Conservation (phyloP, 1,284 basidiomycete genomes). For the Tilletiopsis washingtonensis region DNA sequence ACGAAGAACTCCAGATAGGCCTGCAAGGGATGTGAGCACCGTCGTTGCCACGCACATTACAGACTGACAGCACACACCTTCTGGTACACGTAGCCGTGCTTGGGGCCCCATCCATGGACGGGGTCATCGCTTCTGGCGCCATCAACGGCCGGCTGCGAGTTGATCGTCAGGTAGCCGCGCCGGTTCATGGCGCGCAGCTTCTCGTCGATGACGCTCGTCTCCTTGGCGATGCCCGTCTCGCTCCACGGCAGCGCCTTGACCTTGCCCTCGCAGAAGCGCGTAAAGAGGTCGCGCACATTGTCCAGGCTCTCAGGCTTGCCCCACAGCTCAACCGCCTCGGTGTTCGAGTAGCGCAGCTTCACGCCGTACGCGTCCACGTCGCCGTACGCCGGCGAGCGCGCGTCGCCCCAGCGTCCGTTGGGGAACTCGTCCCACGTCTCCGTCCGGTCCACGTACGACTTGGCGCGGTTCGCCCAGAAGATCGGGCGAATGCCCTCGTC, state of each 20-base stretch:
- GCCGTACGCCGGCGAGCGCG: slow-evolving; percentile 91
- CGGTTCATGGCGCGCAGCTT: slow-evolving; percentile 78
- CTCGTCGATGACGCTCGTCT: slow-evolving; percentile 73
- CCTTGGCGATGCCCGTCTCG: slow-evolving; percentile 74
- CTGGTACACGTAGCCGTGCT: slow-evolving; percentile 51
- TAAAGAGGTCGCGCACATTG: slow-evolving; percentile 47
- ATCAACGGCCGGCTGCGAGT: slow-evolving; percentile 90
- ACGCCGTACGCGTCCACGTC: slow-evolving; percentile 84
- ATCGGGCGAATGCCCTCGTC: slow-evolving; percentile 46
- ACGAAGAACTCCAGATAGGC: slow-evolving; percentile 98
- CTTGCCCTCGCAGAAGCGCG: slow-evolving; percentile 47
- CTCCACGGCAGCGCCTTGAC: slow-evolving; percentile 80
- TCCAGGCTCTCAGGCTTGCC: slow-evolving; percentile 22
- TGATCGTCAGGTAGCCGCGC: slow-evolving; percentile 89
- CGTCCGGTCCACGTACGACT: slow-evolving; percentile 45
- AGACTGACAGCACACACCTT: slow-evolving; percentile 31
- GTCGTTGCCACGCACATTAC: too few species aligned
- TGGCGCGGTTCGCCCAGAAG: slow-evolving; percentile 46
- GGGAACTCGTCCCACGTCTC: slow-evolving; percentile 91
- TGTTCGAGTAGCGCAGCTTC: slow-evolving; percentile 61
- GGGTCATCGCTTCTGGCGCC: slow-evolving; percentile 66
- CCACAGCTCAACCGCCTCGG: slow-evolving; percentile 54
- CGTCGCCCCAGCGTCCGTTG: slow-evolving; percentile 95
- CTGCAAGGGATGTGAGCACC: slow-evolving; percentile 50
- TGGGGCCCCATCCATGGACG: slow-evolving; percentile 51